Evolutionary conservation across 805 yeast species (phyloP), one percentile per base, ranked within the genome.

Genomic region (Wickerhamiella alocasiicola): DNA sequence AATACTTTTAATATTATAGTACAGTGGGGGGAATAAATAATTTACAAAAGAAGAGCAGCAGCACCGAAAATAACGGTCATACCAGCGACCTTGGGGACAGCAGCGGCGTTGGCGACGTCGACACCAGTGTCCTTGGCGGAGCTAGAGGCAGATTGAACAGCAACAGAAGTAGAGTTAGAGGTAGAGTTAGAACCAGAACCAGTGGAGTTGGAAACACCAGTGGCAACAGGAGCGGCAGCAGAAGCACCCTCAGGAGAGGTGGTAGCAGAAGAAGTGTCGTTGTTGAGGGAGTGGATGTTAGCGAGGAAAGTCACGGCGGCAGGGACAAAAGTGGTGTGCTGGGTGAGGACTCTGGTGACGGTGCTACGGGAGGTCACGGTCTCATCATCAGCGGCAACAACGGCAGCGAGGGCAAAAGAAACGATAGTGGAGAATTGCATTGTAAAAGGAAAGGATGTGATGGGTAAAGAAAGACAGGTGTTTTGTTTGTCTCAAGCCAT

Each of bases 341-440:
- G 35, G 13, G 41, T 15, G 15, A 37, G 23, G 15, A 23, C 29
- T 24, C 30, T 30, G 35, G 41, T 37, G 16, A 37, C 24, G 35
- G 13, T 23, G 35, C 27, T 37, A 26, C 35, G 29, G 29, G 24
- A 9, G n/a, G 35, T 30, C 5, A 24, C 35, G 18, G 41, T 37
- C 15, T 19, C 25, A 6, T 33, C 28, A n/a, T 33, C 36, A 24
- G 41, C 34, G 15, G 18, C 7, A 15, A 35, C 41, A 30, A n/a
- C 7, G 28, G 35, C 35, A 37, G 21, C 4, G 15, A 24, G 12
- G 21, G 20, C 35, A 25, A 37, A 27, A 20, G 31, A 24, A 30
- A 28, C 16, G 30, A 37, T 15, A 17, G 41, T 29, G 18, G 41
- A 37, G 18, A 37, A 29, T 24, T 37, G 34, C 41, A 37, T 37